Conservation (phyloP, 805 yeast genomes). For the Isabelozyma rhagii region DNA sequence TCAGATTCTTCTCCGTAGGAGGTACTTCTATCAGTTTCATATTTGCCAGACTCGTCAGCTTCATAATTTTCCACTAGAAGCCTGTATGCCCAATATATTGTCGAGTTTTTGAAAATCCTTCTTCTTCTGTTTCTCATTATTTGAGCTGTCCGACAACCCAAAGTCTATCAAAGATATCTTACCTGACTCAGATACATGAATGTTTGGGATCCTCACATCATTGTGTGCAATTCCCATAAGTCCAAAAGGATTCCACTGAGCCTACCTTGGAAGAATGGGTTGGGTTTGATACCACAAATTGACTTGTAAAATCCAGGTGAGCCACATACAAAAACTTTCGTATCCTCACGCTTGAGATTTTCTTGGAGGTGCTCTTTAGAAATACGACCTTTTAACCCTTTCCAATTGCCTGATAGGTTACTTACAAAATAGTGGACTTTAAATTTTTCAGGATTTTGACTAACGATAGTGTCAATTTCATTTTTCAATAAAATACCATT, state of each 20-base stretch:
- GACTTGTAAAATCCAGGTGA: conserved; percentile 5
- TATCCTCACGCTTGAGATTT: background rate
- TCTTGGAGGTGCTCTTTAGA: background rate
- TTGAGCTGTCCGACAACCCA: no score
- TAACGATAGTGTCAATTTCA: background rate
- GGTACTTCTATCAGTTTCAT: no score
- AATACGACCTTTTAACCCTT: background rate
- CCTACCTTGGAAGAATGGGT: background rate
- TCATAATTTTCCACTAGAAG: no score
- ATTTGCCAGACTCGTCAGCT: no score
- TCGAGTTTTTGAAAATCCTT: no score
- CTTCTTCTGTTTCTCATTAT: no score
- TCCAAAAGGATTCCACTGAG: background rate
- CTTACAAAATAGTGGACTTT: background rate
- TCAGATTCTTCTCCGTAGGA: no score
- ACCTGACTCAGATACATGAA: no score
- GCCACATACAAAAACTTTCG: background rate
- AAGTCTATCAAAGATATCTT: no score
- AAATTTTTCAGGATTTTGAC: background rate
- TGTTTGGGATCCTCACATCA: no score
- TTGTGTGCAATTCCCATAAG: background rate
- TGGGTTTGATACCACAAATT: background rate
- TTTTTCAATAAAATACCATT: background rate
- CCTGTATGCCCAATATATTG: no score
- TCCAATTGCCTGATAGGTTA: background rate